Conservation (phyloP, 805 yeast species). For the Barnettozyma vustinii region DNA sequence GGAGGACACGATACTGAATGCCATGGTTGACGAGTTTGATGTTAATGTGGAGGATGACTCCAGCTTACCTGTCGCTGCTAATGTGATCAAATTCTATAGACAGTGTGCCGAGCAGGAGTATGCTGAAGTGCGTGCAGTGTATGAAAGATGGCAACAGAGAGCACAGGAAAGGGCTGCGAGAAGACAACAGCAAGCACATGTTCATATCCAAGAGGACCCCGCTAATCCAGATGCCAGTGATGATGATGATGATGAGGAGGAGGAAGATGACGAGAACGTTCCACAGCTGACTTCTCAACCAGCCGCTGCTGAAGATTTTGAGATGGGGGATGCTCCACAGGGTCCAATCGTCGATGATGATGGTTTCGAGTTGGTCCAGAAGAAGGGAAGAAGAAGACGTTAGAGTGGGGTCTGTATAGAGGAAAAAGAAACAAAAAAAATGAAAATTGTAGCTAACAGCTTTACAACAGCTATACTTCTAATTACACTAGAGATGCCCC, state of each 20-base stretch:
- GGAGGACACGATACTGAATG: constrained; percentile 79
- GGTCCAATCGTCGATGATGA: constrained; percentile 87
- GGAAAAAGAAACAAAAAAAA: not conserved
- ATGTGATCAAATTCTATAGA: constrained; percentile 59
- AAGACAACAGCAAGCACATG: constrained; percentile 30
- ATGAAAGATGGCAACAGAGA: constrained; percentile 51
- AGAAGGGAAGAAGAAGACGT: constrained; percentile 50
- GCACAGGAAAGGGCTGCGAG: constrained; percentile 34
- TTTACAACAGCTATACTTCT: no score
- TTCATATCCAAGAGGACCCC: constrained; percentile 54
- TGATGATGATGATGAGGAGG: constrained; percentile 40
- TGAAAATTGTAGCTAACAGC: not conserved
- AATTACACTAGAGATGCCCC: not conserved
- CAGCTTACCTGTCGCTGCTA: constrained; percentile 66
- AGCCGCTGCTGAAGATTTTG: constrained; percentile 31
- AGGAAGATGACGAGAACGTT: constrained; percentile 22
- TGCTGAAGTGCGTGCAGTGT: constrained; percentile 51
- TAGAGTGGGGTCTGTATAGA: constrained; percentile 5
- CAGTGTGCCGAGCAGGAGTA: constrained; percentile 54
- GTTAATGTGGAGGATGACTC: constrained; percentile 85
- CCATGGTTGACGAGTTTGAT: constrained; percentile 95
- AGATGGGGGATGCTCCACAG: constrained; percentile 31
- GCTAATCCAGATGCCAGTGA: constrained; percentile 53
- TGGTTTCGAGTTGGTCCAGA: constrained; percentile 86
- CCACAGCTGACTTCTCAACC: constrained; percentile 18